Conservation (phyloP, 2,329 filamentous ascomycete genomes). For the Clonostachys rhizophaga region DNA sequence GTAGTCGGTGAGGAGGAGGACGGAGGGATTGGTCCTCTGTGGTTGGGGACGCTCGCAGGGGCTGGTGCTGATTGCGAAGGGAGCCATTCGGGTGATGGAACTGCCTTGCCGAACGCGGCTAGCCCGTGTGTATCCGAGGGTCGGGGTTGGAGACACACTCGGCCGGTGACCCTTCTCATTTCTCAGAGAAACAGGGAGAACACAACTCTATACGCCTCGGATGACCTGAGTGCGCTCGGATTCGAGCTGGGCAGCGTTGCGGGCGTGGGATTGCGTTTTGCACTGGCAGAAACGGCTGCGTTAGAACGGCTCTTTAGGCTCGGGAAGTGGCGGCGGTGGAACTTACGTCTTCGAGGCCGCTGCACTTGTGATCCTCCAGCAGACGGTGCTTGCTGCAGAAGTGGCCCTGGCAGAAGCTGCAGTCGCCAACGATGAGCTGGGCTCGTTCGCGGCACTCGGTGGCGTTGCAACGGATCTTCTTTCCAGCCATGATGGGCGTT, state of each 20-base stretch:
- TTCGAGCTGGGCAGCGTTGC: conserved; percentile 89
- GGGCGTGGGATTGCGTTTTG: conserved; percentile 94
- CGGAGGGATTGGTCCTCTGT: no score
- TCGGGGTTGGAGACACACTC: no score
- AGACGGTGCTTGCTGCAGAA: conserved; percentile 95
- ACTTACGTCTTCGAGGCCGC: conserved; percentile 80
- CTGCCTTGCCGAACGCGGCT: no score
- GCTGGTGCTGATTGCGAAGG: no score
- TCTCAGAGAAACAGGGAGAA: no score
- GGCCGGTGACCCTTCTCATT: no score
- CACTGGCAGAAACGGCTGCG: conserved; percentile 46
- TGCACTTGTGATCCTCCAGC: conserved; percentile 91
- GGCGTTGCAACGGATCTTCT: conserved; percentile 81
- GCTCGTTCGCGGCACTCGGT: conserved; percentile 85
- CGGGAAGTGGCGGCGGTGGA: conserved; percentile 9
- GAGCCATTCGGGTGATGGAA: no score
- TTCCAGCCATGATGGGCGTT: conserved; percentile 53
- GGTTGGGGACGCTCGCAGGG: no score
- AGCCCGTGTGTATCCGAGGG: no score
- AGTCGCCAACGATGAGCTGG: conserved; percentile 93
- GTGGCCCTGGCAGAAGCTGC: conserved; percentile 88
- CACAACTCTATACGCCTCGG: conserved; percentile 66
- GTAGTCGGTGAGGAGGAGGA: no score
- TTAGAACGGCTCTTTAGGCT: conserved; percentile 1
- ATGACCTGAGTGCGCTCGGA: conserved; percentile 91